Base-by-base conservation (phyloP, 352 stramenopile species). In the Globisporangium perplexum region DNA sequence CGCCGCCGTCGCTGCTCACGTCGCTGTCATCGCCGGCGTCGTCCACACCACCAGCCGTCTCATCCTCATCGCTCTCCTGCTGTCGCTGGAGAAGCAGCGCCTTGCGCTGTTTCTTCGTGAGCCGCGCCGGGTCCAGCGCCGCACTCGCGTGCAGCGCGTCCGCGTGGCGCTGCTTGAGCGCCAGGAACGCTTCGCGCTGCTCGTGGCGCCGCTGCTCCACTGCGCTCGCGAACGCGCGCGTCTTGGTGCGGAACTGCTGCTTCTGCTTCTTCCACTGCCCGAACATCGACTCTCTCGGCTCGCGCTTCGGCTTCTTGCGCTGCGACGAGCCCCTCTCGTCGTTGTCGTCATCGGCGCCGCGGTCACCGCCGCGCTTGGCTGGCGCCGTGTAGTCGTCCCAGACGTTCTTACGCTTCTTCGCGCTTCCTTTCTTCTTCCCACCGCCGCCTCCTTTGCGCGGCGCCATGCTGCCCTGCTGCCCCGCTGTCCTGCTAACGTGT, bases 201-300 rank as follows among this genome's bases (percentile, higher is more conserved):
- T 50, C 55, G 6, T 53, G 53, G 56, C 90, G 88, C 64, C 75
- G 84, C 3, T 74, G 54, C 15, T 72, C 69, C 24, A 79, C 60
- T 2, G 66, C 72, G 24, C 55, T 62, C 33, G 67, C 43, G 53
- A 89, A 86, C 49, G 71, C 49, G 17, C 66, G 62, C 44, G 71
- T 50, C 69, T 88, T 81, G 14, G 42, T 50, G 23, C 63, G 65
- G 35, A 76, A 55, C 22, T 52, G n/a, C 42, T 77, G 60, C 64
- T 88, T 89, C 22, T 75, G 68, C 28, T 80, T 51, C 52, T 89
- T 86, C 82, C 82, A 92, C 61, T 92, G 82, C 2, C 63, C 59
- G 50, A 90, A 82, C 82, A 92, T 90, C 26, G 78, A 88, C 28
- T 69, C 66, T 30, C 43, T 47, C 24, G 26, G 20, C 48, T 26